A percentile compares a stretch with the other conserved stretches of the same genome.
These are phyloP conservation scores for Paraphoma sp. DNA, from an alignment of 2,329 filamentous ascomycete species.

Conservation along the genomic window DNA sequence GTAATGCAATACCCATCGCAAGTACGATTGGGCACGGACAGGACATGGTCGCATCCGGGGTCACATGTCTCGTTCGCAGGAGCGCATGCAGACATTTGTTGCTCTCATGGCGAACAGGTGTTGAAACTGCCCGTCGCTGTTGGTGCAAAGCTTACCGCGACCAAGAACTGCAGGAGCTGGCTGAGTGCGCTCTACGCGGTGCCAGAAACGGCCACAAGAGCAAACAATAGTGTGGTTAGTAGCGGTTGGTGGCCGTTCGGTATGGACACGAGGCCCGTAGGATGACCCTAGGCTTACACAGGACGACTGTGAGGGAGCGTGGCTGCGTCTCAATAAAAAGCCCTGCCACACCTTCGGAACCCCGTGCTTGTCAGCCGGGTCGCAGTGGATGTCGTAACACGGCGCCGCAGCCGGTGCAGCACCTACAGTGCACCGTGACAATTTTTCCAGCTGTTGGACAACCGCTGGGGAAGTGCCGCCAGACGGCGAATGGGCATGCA, in stretches of 20 bases:
- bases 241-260: slow-evolving; percentile 14
- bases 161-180: slow-evolving; percentile 1
- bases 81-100: slow-evolving; percentile 14
- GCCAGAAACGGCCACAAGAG: slow-evolving; percentile 1
- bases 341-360: slow-evolving; percentile 12
- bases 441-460: neutral
- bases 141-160: slow-evolving; percentile 11
- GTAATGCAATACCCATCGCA: neutral
- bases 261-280: slow-evolving; percentile 11
- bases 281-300: slow-evolving; percentile 12
- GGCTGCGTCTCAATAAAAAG: slow-evolving; percentile 29
- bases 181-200: neutral
- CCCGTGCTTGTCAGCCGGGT: slow-evolving; percentile 11
- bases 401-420: neutral
- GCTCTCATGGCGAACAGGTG: slow-evolving; percentile 11
- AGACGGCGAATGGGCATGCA: slow-evolving; percentile 14
- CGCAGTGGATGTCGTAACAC: slow-evolving; percentile 1
- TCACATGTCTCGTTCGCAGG: slow-evolving; percentile 8
- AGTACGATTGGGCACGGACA: slow-evolving; percentile 15
- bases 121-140: slow-evolving; percentile 16
- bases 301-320: slow-evolving; percentile 12
- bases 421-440: neutral
- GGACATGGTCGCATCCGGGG: slow-evolving; percentile 10
- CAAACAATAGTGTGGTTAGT: slow-evolving; percentile 12
- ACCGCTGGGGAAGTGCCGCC: slow-evolving; percentile 4